These are phyloP conservation scores for Geotrichum histeridarum DNA, from an alignment of 1,139 yeast species.

Conservation along the genomic window DNA sequence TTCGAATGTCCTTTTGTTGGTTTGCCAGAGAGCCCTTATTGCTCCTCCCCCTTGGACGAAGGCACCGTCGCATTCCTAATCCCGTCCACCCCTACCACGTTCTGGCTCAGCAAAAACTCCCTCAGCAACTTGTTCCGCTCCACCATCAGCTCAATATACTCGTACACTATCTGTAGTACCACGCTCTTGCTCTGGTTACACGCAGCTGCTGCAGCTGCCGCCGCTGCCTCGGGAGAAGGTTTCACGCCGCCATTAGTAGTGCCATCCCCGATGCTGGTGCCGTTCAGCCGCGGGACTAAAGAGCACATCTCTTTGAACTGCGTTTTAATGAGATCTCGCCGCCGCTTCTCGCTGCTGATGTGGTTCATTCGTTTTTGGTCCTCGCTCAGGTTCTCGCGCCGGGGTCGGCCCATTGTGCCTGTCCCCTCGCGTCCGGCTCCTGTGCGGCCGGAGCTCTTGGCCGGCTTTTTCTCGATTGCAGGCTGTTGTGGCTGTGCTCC, in stretches of 20 bases:
- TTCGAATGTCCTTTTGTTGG: not conserved
- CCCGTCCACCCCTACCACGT: not conserved
- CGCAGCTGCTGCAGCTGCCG: not conserved
- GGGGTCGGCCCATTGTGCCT: not conserved
- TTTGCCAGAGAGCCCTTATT: not conserved
- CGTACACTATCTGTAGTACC: constrained; percentile 36
- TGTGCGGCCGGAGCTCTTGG: constrained; percentile 3
- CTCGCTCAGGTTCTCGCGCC: constrained; percentile 49
- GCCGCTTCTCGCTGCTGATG: constrained; percentile 67
- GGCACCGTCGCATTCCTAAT: not conserved
- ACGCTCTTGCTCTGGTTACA: constrained; percentile 35
- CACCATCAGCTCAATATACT: constrained; percentile 30
- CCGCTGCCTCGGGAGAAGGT: not conserved
- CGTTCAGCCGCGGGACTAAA: constrained; percentile 36
- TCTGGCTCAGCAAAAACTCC: not conserved
- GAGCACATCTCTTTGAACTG: constrained; percentile 38
- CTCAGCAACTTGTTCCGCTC: constrained; percentile 22
- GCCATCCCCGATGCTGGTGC: constrained; percentile 16
- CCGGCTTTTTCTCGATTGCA: not conserved
- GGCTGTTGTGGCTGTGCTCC: no score
- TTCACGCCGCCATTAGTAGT: not conserved
- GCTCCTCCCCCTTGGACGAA: not conserved
- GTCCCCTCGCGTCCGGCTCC: not conserved
- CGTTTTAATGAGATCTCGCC: constrained; percentile 63
- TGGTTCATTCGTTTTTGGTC: constrained; percentile 72